A percentile compares a stretch with the other conserved stretches of the same genome.
Conservation (phyloP, 2,329 filamentous ascomycete genomes). For the Clonostachys sp. region DNA sequence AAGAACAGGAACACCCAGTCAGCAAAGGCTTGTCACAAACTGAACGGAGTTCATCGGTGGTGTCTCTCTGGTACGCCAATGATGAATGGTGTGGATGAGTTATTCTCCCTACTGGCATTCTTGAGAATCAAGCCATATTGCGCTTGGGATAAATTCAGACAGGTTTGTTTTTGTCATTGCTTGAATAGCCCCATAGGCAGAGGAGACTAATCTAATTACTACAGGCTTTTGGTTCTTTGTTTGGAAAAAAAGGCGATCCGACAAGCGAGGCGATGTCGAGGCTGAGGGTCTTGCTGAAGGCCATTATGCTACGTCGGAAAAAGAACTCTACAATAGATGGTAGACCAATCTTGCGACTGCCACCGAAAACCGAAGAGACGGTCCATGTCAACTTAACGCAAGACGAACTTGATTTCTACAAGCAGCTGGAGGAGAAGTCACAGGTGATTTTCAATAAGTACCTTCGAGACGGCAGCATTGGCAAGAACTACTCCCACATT, state of each 20-base stretch:
- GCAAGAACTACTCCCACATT: conserved; percentile 69
- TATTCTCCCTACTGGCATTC: conserved; percentile 75
- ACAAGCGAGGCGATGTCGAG: conserved; percentile 62
- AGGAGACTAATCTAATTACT: neutral
- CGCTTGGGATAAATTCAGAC: conserved; percentile 56
- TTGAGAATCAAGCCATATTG: conserved; percentile 73
- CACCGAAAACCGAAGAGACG: conserved; percentile 70
- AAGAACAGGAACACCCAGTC: conserved; percentile 72
- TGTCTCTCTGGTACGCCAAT: conserved; percentile 79
- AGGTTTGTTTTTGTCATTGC: conserved; percentile 18
- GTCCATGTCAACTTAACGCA: conserved; percentile 68
- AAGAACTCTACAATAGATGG: conserved; percentile 79
- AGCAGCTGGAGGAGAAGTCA: conserved; percentile 64
- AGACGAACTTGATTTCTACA: conserved; percentile 75
- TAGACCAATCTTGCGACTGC: conserved; percentile 73
- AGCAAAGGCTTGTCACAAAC: conserved; percentile 60
- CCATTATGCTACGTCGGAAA: conserved; percentile 76
- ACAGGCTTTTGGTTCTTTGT: conserved; percentile 35
- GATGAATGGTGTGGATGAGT: conserved; percentile 78
- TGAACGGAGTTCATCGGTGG: conserved; percentile 72
- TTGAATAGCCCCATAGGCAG: conserved; percentile 1
- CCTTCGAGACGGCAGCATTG: conserved; percentile 62
- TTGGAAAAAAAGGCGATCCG: conserved; percentile 38
- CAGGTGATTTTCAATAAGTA: conserved; percentile 74
- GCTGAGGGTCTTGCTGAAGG: conserved; percentile 72